Conservation (phyloP, 2,329 filamentous ascomycete species). For the Coccinonectria pachysandricola region DNA sequence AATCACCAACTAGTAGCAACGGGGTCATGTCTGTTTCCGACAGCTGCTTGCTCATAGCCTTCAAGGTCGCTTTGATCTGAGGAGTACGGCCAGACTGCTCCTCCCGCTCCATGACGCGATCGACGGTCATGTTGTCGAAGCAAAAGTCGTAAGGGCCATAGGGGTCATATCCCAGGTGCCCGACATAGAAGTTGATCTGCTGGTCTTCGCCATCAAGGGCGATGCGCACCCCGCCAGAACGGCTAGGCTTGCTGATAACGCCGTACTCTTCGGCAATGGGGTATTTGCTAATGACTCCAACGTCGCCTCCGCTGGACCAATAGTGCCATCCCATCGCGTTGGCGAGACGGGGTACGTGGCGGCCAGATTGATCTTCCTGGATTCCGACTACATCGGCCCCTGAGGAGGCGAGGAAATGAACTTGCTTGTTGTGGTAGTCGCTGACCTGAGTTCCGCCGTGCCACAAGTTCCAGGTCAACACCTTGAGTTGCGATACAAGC, state of each 20-base stretch:
- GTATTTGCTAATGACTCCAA: conserved; percentile 28
- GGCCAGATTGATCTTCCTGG: conserved; percentile 24
- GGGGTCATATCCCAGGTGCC: conserved; percentile 27
- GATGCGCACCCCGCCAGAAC: conserved; percentile 22
- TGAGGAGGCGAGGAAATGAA: conserved; percentile 22
- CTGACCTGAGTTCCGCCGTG: conserved; percentile 25
- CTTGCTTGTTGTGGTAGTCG: conserved; percentile 28
- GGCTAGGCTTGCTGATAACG: conserved; percentile 11
- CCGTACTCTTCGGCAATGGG: conserved; percentile 25
- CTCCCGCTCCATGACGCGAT: conserved; percentile 25
- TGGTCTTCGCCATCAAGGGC: conserved; percentile 22
- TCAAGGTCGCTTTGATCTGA: conserved; percentile 27
- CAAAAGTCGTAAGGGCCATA: conserved; percentile 36
- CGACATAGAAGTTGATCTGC: conserved; percentile 26
- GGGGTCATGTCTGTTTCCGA: conserved; percentile 21
- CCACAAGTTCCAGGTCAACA: conserved; percentile 32
- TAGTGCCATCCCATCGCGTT: conserved; percentile 29
- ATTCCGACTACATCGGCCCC: conserved; percentile 28
- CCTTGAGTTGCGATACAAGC: conserved; percentile 24
- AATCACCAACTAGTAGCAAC: conserved; percentile 30
- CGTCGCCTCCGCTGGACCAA: conserved; percentile 19
- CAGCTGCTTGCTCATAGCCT: conserved; percentile 23
- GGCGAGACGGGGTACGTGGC: conserved; percentile 23
- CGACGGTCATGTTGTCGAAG: conserved; percentile 24
- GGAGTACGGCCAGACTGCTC: conserved; percentile 26